phyloP scores from a whole-genome alignment of 1,284 basidiomycete species.

The Ceratobasidium sp. region DNA sequence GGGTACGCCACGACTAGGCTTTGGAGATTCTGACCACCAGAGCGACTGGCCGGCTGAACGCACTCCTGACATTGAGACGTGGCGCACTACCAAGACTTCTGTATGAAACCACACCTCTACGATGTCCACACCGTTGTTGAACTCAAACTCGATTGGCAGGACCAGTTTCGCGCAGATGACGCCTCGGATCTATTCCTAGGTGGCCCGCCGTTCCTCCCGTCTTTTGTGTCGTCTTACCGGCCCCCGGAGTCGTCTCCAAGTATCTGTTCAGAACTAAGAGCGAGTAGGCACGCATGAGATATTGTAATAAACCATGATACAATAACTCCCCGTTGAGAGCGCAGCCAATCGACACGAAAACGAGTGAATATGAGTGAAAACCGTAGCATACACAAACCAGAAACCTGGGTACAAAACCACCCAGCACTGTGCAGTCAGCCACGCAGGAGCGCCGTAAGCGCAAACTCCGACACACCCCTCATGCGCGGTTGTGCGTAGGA shows the following conservation, averaged over 20 bases:
- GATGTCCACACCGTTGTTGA: background rate
- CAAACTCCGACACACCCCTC: too few species aligned
- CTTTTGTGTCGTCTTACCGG: conserved; percentile 10
- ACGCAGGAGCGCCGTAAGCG: too few species aligned
- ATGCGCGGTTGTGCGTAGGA: too few species aligned
- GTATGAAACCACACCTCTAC: conserved; percentile 15
- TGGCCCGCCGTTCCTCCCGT: conserved; percentile 8
- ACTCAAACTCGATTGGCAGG: background rate
- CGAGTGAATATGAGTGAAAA: too few species aligned
- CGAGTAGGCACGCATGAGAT: too few species aligned
- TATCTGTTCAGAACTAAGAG: background rate
- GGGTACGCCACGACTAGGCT: background rate
- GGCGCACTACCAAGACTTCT: conserved; percentile 16
- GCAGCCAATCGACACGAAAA: too few species aligned
- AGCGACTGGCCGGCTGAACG: background rate
- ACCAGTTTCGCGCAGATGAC: background rate
- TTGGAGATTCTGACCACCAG: background rate
- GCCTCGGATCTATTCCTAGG: background rate
- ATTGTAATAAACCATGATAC: too few species aligned
- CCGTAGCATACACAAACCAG: too few species aligned
- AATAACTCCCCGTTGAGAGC: too few species aligned
- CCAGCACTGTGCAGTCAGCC: too few species aligned
- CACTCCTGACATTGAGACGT: background rate
- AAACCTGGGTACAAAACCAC: too few species aligned
- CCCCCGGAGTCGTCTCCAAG: background rate